Conservation (phyloP, 257 asterid genomes). For the Solanum sparsipilum region DNA sequence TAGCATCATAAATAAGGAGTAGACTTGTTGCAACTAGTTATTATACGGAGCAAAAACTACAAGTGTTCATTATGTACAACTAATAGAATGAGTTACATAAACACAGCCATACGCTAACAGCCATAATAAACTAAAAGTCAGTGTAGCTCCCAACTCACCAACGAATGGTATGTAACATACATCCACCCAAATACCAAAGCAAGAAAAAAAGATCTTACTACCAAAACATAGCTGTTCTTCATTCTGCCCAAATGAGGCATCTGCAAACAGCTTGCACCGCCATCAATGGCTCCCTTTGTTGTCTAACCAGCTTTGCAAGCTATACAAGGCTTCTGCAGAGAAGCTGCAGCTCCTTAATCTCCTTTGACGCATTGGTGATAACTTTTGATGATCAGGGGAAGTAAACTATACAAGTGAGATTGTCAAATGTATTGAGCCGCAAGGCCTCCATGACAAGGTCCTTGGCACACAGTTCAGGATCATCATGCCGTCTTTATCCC, state of each 20-base stretch:
- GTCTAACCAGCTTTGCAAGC: slow-evolving; percentile 44
- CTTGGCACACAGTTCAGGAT: slow-evolving; percentile 40
- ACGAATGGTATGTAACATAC: slow-evolving; percentile 30
- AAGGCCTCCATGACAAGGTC: slow-evolving; percentile 55
- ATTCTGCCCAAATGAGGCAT: slow-evolving; percentile 14
- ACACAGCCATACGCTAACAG: neutral
- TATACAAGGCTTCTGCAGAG: slow-evolving; percentile 62
- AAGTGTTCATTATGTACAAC: neutral
- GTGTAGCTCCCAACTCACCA: slow-evolving; percentile 8
- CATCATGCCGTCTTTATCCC: no score
- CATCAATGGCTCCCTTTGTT: slow-evolving; percentile 15
- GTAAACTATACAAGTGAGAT: slow-evolving; percentile 67
- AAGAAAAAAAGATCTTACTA: neutral
- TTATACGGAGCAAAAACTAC: neutral
- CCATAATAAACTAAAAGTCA: neutral
- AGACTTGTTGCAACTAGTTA: neutral
- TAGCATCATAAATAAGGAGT: neutral
- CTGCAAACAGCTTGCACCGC: slow-evolving; percentile 6
- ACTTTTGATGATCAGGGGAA: slow-evolving; percentile 29
- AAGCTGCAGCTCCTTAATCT: slow-evolving; percentile 54
- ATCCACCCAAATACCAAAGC: slow-evolving; percentile 7
- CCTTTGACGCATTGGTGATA: slow-evolving; percentile 16
- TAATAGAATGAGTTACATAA: neutral
- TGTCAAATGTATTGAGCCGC: slow-evolving; percentile 34
- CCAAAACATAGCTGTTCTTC: slow-evolving; percentile 8